Percentiles rank a stretch among this genome's conserved stretches.
Evolutionary conservation across 805 yeast species (phyloP).

Genomic region (Pichia sporocuriosa): DNA sequence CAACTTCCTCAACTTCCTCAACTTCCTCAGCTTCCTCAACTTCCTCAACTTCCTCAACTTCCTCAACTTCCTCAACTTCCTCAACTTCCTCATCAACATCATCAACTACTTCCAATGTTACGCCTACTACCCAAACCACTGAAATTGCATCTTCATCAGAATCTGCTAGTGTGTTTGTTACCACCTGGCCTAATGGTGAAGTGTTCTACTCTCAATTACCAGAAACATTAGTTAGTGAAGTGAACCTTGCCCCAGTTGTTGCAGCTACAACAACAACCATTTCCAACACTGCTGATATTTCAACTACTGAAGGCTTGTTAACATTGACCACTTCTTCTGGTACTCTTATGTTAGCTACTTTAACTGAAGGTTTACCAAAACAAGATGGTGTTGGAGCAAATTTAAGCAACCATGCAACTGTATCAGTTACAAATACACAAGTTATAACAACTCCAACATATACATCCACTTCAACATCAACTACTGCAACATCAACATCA

Average conservation of each 20-base stretch:
- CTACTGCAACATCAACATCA: conserved; percentile 13
- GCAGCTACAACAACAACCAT: conserved; percentile 16
- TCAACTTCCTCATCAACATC: background rate
- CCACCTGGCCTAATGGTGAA: conserved; percentile 13
- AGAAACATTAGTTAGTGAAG: background rate
- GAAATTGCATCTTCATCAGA: background rate
- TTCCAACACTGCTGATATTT: conserved; percentile 8
- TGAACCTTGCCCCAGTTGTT: conserved; percentile 11
- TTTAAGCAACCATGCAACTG: conserved; percentile 13
- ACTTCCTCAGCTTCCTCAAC: background rate
- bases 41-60: background rate
- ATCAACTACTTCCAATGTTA: background rate
- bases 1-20: background rate
- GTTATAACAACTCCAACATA: conserved; percentile 17
- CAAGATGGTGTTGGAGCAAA: conserved; percentile 12
- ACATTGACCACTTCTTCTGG: conserved; percentile 8
- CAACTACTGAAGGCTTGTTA: conserved; percentile 13
- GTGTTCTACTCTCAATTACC: conserved; percentile 10
- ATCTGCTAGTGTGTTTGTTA: background rate
- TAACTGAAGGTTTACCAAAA: conserved; percentile 13
- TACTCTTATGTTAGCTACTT: conserved; percentile 6
- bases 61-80: background rate
- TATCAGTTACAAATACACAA: conserved; percentile 19
- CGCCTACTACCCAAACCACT: background rate
- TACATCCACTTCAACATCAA: conserved; percentile 14